Conservation (phyloP, 257 asterid species). For the Thymus mandschuricus region DNA sequence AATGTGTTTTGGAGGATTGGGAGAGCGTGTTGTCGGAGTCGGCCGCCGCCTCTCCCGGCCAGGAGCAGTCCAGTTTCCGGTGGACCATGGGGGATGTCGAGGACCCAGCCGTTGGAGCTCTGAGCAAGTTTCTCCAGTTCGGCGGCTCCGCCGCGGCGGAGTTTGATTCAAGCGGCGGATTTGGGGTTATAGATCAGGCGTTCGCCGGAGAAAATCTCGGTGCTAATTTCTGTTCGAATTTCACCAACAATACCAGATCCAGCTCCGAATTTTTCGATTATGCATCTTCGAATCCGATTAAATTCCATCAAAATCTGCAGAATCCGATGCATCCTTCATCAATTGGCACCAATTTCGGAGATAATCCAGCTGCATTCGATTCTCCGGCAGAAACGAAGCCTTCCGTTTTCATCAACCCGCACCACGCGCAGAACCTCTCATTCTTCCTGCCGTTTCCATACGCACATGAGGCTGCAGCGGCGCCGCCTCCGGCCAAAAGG, state of each 20-base stretch:
- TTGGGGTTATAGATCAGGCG: constrained; percentile 66
- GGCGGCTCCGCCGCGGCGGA: constrained; percentile 49
- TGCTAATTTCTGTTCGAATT: constrained; percentile 41
- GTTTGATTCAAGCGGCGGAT: constrained; percentile 53
- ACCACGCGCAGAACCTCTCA: neutral
- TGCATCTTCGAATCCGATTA: constrained; percentile 35
- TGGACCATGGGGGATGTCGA: constrained; percentile 93
- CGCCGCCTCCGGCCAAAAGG: constrained; percentile 67
- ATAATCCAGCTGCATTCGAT: constrained; percentile 44
- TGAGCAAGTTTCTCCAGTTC: constrained; percentile 59
- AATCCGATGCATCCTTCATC: constrained; percentile 38
- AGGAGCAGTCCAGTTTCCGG: constrained; percentile 65
- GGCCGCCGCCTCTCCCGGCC: constrained; percentile 61
- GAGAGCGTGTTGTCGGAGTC: constrained; percentile 75
- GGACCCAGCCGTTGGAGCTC: constrained; percentile 61
- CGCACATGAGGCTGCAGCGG: constrained; percentile 45
- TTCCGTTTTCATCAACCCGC: constrained; percentile 54
- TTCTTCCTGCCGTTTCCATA: constrained; percentile 52
- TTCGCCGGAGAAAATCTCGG: constrained; percentile 47
- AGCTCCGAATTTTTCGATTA: constrained; percentile 43
- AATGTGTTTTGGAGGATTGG: constrained; percentile 82
- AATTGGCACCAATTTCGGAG: constrained; percentile 37
- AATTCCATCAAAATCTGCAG: constrained; percentile 32
- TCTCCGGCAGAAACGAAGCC: constrained; percentile 53
- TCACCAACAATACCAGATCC: constrained; percentile 41